Evolutionary conservation across 2,329 filamentous ascomycete species (phyloP).

Genomic region (Paecilomyces dactylethromorphus): DNA sequence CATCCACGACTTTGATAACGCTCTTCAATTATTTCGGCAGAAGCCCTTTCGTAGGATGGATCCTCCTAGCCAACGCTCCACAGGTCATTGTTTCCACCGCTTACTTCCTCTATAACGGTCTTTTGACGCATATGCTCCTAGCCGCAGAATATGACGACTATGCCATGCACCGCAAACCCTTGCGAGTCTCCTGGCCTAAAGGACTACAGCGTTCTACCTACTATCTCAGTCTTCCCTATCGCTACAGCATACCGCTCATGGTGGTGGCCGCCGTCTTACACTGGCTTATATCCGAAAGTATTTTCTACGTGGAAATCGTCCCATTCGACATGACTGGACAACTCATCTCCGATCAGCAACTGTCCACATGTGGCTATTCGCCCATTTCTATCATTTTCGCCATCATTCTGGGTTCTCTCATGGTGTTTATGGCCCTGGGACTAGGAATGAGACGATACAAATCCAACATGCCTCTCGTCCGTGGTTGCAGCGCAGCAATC

Average conservation of each 20-base stretch:
- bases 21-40: background rate
- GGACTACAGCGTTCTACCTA: conserved; percentile 39
- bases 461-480: background rate
- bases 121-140: conserved; percentile 39
- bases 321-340: background rate
- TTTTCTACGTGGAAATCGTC: conserved; percentile 23
- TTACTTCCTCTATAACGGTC: conserved; percentile 26
- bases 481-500: background rate
- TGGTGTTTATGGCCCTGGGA: background rate
- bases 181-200: conserved; percentile 37
- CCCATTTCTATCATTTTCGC: background rate
- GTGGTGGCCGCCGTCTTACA: conserved; percentile 29
- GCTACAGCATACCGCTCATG: conserved; percentile 35
- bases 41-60: background rate
- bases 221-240: conserved; percentile 38
- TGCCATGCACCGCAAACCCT: conserved; percentile 24
- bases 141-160: conserved; percentile 43
- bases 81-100: conserved; percentile 25
- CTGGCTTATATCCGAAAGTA: conserved; percentile 41
- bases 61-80: conserved; percentile 23
- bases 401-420: background rate
- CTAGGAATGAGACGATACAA: background rate
- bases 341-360: background rate
- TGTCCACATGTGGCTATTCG: background rate
- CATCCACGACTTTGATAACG: background rate